These are phyloP conservation scores for Cocos nucifera DNA, from an alignment of 176 grass and related monocot species.

Conservation along the genomic window DNA sequence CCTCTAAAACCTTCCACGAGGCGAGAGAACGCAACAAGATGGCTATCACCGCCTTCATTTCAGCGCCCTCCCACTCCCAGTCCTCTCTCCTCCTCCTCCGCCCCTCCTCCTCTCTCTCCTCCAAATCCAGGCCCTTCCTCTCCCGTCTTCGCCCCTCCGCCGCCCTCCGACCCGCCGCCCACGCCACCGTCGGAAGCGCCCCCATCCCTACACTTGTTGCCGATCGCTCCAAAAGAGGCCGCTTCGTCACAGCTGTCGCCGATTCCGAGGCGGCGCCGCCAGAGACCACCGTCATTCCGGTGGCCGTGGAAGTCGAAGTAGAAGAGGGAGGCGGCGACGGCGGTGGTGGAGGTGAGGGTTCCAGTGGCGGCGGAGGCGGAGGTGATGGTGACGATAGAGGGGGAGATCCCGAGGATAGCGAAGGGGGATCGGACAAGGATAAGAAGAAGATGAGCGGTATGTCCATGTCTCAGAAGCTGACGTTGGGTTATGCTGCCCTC, in stretches of 20 bases:
- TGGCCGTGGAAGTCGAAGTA: slow-evolving; percentile 5
- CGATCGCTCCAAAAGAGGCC: slow-evolving; percentile 3
- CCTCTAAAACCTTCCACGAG: too few species aligned
- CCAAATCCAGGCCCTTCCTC: neutral
- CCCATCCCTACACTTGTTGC: slow-evolving; percentile 5
- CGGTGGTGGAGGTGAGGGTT: slow-evolving; percentile 22
- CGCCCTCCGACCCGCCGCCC: slow-evolving; percentile 7
- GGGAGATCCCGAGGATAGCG: slow-evolving; percentile 8
- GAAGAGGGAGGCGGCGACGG: slow-evolving; percentile 13
- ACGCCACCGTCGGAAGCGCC: too few species aligned
- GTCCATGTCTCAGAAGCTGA: slow-evolving; percentile 93
- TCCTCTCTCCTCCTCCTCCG: slow-evolving; percentile 2
- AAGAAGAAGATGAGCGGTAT: slow-evolving; percentile 31
- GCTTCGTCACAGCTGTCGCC: slow-evolving; percentile 12
- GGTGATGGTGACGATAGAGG: slow-evolving; percentile 11
- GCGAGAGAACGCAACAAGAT: neutral
- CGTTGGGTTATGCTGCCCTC: slow-evolving; percentile 74
- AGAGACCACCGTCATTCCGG: slow-evolving; percentile 21
- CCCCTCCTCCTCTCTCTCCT: neutral
- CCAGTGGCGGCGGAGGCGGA: slow-evolving; percentile 3
- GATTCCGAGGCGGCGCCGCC: slow-evolving; percentile 10
- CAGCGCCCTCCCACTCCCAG: neutral
- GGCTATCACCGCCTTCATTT: neutral
- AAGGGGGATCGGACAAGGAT: slow-evolving; percentile 26
- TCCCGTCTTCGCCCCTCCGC: slow-evolving; percentile 12